Evolutionary conservation across 1,284 basidiomycete species (phyloP).

Genomic region (Microbotryum violaceum): DNA sequence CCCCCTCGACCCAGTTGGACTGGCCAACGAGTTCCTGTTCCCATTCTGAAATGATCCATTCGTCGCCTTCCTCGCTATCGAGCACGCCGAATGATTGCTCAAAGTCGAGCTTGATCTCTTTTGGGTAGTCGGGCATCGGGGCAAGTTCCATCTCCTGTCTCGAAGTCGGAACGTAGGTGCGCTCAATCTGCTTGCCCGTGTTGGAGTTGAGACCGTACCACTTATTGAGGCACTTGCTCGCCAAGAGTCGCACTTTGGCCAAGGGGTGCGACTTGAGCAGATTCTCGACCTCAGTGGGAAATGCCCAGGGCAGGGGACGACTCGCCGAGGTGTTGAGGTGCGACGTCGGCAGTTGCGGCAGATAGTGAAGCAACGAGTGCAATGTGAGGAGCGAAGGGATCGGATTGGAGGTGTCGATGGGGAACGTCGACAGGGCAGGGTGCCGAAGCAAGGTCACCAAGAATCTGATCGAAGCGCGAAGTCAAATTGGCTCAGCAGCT

Average conservation of each 20-base stretch:
- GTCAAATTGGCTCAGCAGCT: not conserved
- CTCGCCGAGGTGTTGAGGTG: slow-evolving; percentile 2
- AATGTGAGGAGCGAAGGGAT: slow-evolving; percentile 18
- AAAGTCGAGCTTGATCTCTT: slow-evolving; percentile 18
- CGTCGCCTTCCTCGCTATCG: slow-evolving; percentile 10
- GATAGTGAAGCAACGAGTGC: slow-evolving; percentile 17
- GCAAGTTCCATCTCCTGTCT: slow-evolving; percentile 4
- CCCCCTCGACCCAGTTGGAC: slow-evolving; percentile 23
- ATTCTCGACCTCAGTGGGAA: slow-evolving; percentile 20
- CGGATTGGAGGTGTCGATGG: slow-evolving; percentile 10
- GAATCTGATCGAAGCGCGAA: slow-evolving; percentile 13
- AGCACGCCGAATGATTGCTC: slow-evolving; percentile 6
- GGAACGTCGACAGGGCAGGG: slow-evolving; percentile 11
- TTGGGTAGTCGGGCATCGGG: slow-evolving; percentile 19
- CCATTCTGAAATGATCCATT: slow-evolving; percentile 13
- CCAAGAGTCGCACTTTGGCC: slow-evolving; percentile 29
- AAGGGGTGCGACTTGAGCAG: slow-evolving; percentile 31
- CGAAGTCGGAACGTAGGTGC: not conserved
- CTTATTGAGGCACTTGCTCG: slow-evolving; percentile 28
- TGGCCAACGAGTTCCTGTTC: not conserved
- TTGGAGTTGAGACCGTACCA: slow-evolving; percentile 32
- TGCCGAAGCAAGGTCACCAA: slow-evolving; percentile 20
- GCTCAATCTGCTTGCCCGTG: slow-evolving; percentile 26
- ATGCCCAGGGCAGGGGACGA: slow-evolving; percentile 22
- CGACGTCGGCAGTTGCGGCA: slow-evolving; percentile 22